Evolutionary conservation across 75 land plant genomes (phyloP), one percentile per base, ranked within the genome.

Genomic region (Sequoiadendron giganteum): DNA sequence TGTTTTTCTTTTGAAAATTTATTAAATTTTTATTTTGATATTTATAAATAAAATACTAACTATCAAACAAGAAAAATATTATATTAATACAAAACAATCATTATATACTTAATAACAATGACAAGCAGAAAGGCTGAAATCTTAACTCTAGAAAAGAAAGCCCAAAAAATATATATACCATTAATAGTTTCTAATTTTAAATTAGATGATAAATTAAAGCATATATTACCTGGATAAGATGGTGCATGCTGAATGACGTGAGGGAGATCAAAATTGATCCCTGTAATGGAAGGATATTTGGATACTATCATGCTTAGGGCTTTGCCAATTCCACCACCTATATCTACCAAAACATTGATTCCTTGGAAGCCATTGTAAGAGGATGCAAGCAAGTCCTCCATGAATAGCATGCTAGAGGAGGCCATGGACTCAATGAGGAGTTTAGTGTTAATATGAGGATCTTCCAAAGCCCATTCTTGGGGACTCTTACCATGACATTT

Each of bases 211-310:
- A 36, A 36, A 36, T 36, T 36, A 36, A 36, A 36, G 38, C 38
- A 36, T 36, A 36, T 36, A 36, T 36, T 36, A 36, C 38, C 38
- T 36, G 38, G 38, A 36, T 36, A 36, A 0, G 38, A 36, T 36
- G 38, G 38, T 36, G 38, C 38, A 0, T 36, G 38, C 0, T 36
- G 38, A 36, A 82, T 45, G 30, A 28, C 84, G 10, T 82, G 32
- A 45, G 84, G 49, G 1, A 82, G 52, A 82, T 82, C 84, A 45
- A 82, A 82, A 45, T 82, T 82, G 49, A 82, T 82, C 15, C 34
- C 52, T 9, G 10, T 25, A 3, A 82, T 82, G 14, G 47, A 45
- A 82, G 49, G 52, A 10, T 82, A 82, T 10, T 25, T 45, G 11
- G 48, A 52, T 4, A 45, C n/a, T 25, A 82, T 82, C 4, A 25